These are phyloP conservation scores for Fistulifera solaris DNA, from an alignment of 108 stramenopile species.

Conservation along the genomic window DNA sequence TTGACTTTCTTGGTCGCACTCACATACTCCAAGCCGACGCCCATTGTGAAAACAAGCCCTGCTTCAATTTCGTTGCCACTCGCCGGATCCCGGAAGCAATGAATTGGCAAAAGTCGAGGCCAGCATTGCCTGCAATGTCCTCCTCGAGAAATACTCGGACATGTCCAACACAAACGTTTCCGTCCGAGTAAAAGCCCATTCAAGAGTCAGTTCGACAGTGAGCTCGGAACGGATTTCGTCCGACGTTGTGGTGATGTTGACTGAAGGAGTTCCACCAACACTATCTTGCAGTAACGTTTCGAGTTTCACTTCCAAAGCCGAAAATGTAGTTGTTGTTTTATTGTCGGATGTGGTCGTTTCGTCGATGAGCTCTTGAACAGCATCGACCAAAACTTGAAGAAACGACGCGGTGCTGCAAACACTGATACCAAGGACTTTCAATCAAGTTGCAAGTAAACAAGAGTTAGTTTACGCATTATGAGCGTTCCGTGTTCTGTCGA, in stretches of 20 bases:
- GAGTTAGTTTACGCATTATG: no score
- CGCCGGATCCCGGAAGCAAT: slow-evolving; percentile 11
- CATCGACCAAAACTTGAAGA: slow-evolving; percentile 8
- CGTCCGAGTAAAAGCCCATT: neutral
- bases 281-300: slow-evolving; percentile 16
- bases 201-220: slow-evolving; percentile 9
- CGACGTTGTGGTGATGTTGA: slow-evolving; percentile 2
- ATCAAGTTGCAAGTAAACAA: slow-evolving; percentile 5
- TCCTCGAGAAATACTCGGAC: slow-evolving; percentile 10
- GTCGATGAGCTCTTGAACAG: slow-evolving; percentile 8
- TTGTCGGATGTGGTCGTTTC: slow-evolving; percentile 7
- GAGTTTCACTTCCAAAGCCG: slow-evolving; percentile 12
- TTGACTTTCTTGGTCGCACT: slow-evolving; percentile 6
- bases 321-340: slow-evolving; percentile 7
- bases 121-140: slow-evolving; percentile 13
- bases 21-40: slow-evolving; percentile 13
- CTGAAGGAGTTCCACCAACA: slow-evolving; percentile 15
- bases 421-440: neutral
- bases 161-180: slow-evolving; percentile 15
- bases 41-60: slow-evolving; percentile 12
- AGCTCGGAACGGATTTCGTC: slow-evolving; percentile 10
- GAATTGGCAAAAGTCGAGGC: slow-evolving; percentile 5
- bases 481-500: no score
- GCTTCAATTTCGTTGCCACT: slow-evolving; percentile 6
- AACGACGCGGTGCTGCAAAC: slow-evolving; percentile 3